phyloP scores from a whole-genome alignment of 2,329 filamentous ascomycete species.

The Pseudogymnoascus sp. region DNA sequence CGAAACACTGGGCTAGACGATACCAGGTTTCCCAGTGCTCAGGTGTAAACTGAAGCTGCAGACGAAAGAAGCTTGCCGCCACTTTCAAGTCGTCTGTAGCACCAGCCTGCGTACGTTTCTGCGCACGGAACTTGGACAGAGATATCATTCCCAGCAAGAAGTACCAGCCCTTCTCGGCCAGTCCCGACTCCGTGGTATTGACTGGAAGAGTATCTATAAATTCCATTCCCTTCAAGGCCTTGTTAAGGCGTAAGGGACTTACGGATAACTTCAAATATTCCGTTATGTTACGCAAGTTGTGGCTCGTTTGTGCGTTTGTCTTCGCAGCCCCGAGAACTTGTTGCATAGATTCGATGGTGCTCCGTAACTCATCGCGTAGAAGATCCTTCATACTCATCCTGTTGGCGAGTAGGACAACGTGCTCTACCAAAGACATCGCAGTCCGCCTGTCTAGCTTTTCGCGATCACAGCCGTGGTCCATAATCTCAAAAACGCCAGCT shows the following conservation, averaged over 20 bases:
- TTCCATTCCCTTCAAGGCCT: conserved; percentile 71
- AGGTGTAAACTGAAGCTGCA: conserved; percentile 30
- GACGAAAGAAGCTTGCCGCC: conserved; percentile 31
- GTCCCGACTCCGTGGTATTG: conserved; percentile 57
- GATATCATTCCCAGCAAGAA: conserved; percentile 84
- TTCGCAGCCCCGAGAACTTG: conserved; percentile 75
- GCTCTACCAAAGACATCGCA: conserved; percentile 74
- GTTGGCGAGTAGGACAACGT: conserved; percentile 71
- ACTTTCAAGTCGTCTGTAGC: conserved; percentile 32
- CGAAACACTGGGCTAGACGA: conserved; percentile 34
- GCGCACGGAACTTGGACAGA: conserved; percentile 64
- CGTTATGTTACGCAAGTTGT: conserved; percentile 77
- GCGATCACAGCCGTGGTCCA: conserved; percentile 71
- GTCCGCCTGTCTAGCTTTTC: conserved; percentile 75
- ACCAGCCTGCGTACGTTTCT: conserved; percentile 30
- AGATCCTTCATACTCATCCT: conserved; percentile 86
- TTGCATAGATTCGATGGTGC: conserved; percentile 88
- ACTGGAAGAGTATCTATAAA: conserved; percentile 65
- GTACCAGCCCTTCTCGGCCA: conserved; percentile 84
- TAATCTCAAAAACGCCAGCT: conserved; percentile 51
- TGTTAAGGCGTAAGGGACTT: conserved; percentile 71
- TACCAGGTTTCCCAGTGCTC: conserved; percentile 38
- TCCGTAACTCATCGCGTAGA: conserved; percentile 82
- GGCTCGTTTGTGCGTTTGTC: conserved; percentile 69
- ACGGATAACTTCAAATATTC: conserved; percentile 77